A percentile compares a stretch with the other conserved stretches of the same genome.
These are phyloP conservation scores for Barnettozyma hawaiiensis DNA, from an alignment of 1,139 yeast genomes.

Conservation along the genomic window DNA sequence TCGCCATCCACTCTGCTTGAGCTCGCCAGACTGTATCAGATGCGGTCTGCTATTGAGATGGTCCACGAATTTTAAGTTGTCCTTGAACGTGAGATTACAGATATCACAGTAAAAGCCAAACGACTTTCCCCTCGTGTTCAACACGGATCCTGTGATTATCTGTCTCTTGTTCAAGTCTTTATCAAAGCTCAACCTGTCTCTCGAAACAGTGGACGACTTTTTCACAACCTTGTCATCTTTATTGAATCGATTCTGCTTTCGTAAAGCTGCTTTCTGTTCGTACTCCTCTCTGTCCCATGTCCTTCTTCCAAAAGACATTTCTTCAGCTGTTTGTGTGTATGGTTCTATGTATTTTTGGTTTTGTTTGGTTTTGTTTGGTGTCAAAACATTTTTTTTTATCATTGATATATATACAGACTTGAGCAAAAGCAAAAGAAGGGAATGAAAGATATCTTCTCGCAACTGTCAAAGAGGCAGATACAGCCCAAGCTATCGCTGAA, in stretches of 20 bases:
- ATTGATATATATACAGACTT: too few species aligned
- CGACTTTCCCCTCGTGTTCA: conserved; percentile 50
- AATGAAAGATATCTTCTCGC: conserved; percentile 14
- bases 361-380: neutral
- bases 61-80: conserved; percentile 72
- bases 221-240: conserved; percentile 13
- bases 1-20: conserved; percentile 30
- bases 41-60: conserved; percentile 76
- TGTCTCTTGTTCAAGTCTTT: conserved; percentile 41
- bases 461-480: conserved; percentile 9
- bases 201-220: conserved; percentile 12
- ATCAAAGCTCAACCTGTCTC: conserved; percentile 33
- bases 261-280: conserved; percentile 40
- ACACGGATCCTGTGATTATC: conserved; percentile 37
- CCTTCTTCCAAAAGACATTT: conserved; percentile 48
- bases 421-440: neutral
- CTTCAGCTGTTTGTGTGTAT: conserved; percentile 6
- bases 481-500: neutral
- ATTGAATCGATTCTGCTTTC: conserved; percentile 15
- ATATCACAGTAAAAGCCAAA: conserved; percentile 80
- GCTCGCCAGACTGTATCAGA: conserved; percentile 33
- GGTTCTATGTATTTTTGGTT: too few species aligned
- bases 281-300: conserved; percentile 69
- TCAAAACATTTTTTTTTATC: too few species aligned
- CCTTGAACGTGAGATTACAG: conserved; percentile 76